These are phyloP conservation scores for Kwoniella mangroviensis DNA, from an alignment of 768 basidiomycete species.

Conservation along the genomic window DNA sequence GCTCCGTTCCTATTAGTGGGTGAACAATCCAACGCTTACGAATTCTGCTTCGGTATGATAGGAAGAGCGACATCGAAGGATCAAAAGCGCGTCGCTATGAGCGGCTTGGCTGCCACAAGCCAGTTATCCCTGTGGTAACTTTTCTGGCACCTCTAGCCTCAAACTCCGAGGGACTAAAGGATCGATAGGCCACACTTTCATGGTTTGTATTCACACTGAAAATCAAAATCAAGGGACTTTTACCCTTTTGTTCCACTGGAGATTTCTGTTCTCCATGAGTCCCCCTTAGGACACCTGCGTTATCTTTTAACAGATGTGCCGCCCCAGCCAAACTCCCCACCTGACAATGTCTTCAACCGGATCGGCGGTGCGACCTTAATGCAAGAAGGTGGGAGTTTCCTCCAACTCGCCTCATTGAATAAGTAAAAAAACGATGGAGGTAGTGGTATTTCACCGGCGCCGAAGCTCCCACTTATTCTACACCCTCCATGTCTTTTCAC, in stretches of 20 bases:
- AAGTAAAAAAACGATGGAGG: constrained; percentile 79
- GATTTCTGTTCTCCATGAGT: constrained; percentile 81
- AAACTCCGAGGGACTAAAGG: constrained; percentile 78
- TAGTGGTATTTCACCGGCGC: constrained; percentile 78
- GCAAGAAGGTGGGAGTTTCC: constrained; percentile 74
- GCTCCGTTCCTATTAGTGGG: constrained; percentile 73
- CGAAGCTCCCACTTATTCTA: constrained; percentile 77
- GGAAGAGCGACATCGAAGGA: constrained; percentile 69
- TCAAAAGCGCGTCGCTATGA: constrained; percentile 83
- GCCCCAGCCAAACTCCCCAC: constrained; percentile 82
- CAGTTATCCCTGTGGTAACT: constrained; percentile 79
- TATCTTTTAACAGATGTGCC: constrained; percentile 80
- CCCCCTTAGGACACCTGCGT: constrained; percentile 79
- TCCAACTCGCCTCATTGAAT: constrained; percentile 75
- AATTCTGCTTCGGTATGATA: too few relatives aligned
- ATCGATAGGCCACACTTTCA: constrained; percentile 83
- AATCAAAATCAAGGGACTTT: constrained; percentile 80
- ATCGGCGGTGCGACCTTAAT: constrained; percentile 71
- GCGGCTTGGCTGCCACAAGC: constrained; percentile 74
- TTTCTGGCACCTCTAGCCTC: constrained; percentile 80
- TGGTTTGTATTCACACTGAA: constrained; percentile 80
- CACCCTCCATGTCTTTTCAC: constrained; percentile 78
- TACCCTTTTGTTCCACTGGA: constrained; percentile 79
- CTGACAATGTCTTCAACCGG: constrained; percentile 77
- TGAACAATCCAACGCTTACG: too few relatives aligned